Evolutionary conservation across 805 yeast genomes (phyloP), one percentile per base, ranked within the genome.

Genomic region (Starmerella vaccinii): DNA sequence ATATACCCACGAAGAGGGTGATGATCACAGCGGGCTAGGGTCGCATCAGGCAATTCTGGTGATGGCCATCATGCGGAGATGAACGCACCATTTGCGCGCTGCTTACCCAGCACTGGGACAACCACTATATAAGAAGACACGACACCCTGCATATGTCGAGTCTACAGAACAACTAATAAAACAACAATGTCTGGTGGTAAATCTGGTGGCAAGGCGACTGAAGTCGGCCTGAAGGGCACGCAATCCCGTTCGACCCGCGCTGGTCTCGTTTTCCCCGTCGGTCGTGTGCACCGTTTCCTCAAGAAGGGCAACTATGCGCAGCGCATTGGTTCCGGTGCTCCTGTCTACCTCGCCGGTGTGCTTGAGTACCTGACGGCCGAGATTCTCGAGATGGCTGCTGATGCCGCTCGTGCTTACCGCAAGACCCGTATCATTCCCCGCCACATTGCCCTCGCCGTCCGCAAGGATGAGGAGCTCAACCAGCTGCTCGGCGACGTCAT

Each of bases 381-480:
- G 75, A 95, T 90, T 46, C 77, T 90, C 63, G 97, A 90, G 74
- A 76, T 90, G 76, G 97, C 97, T 52, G 97, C 97, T 71, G 90
- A 90, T 68, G 97, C 97, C 33, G 97, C 97, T 42, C 88, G 90
- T 69, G 97, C 90, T 65, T 76, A 87, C 68, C 85, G 86, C 68
- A 92, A 87, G 61, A 88, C 89, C 72, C 87, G 97, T 82, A 89
- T 89, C 68, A 88, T 95, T 18, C 97, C 97, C 64, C 85, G 97
- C 73, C 97, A 89, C 70, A 76, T 89, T 65, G 96, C 89, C 71
- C 77, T 89, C 64, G 97, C 97, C 56, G 89, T 89, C 65, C 86
- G 97, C 75, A 95, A 95, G 67, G 97, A 90, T 70, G 97, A 90
- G 70, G 97, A 90, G 72, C 80, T 90, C 69, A 95, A 89, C 74